Conservation (phyloP, 208 protist species). For the Porcisia deanei region DNA sequence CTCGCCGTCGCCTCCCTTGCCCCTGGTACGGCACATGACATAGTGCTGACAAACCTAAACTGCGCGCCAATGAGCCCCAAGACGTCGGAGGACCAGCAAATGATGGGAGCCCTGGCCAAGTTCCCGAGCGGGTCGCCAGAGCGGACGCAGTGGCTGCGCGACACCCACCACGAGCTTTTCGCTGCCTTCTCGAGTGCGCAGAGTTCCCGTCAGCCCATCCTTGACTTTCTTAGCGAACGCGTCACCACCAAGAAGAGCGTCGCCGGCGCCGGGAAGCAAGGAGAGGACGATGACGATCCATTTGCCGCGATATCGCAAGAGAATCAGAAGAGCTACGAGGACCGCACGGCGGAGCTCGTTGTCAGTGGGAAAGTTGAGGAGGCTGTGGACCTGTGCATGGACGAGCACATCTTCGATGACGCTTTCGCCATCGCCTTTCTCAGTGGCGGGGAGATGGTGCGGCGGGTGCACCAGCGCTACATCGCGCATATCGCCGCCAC, state of each 20-base stretch:
- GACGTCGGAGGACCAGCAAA: conserved; percentile 30
- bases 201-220: conserved; percentile 58
- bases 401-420: conserved; percentile 63
- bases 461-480: conserved; percentile 68
- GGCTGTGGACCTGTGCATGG: conserved; percentile 77
- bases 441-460: conserved; percentile 56
- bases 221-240: conserved; percentile 50
- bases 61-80: conserved; percentile 34
- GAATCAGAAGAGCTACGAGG: conserved; percentile 64
- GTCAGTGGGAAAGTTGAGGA: conserved; percentile 63
- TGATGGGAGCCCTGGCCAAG: conserved; percentile 27
- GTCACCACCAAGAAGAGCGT: conserved; percentile 2
- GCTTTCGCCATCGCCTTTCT: conserved; percentile 80
- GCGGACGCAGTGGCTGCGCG: conserved; percentile 61
- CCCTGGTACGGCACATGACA: conserved; percentile 35
- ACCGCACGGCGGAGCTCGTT: conserved; percentile 60
- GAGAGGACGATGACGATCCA: conserved; percentile 57
- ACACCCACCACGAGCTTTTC: conserved; percentile 49
- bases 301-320: conserved; percentile 65
- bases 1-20: conserved; percentile 54
- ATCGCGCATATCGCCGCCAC: conserved; percentile 32
- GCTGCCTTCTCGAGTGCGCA: conserved; percentile 62
- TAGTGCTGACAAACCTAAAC: conserved; percentile 23
- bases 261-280: conserved; percentile 9
- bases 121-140: conserved; percentile 45